A percentile compares a stretch with the other conserved stretches of the same genome.
Evolutionary conservation across 2,329 filamentous ascomycete genomes (phyloP).

Genomic region (Fusarium piperis): DNA sequence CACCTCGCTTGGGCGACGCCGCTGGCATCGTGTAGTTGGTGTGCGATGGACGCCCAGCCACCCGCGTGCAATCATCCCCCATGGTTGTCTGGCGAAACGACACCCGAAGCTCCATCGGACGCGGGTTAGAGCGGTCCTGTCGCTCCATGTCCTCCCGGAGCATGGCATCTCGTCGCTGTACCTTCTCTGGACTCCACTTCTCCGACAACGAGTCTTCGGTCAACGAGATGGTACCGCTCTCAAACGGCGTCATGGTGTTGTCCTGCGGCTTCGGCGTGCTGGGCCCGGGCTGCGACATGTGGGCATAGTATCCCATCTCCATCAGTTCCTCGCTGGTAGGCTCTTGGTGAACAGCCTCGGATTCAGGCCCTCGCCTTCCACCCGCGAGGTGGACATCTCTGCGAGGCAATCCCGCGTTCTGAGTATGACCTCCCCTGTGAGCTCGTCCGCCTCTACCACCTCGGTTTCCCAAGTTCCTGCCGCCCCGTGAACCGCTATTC

Average conservation of each 20-base stretch:
- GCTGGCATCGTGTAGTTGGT: not conserved
- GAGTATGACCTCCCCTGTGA: not conserved
- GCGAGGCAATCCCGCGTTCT: not conserved
- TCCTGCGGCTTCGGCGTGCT: not conserved
- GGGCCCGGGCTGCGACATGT: not conserved
- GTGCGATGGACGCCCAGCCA: not conserved
- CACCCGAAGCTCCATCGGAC: not conserved
- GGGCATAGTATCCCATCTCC: constrained; percentile 21
- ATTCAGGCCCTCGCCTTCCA: not conserved
- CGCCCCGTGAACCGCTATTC: not conserved
- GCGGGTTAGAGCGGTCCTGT: not conserved
- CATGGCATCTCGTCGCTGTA: constrained; percentile 15
- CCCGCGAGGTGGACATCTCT: not conserved
- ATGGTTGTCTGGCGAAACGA: constrained; percentile 1
- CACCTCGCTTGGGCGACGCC: not conserved
- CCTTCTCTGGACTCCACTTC: constrained; percentile 32
- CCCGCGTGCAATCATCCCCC: not conserved
- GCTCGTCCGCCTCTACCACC: not conserved
- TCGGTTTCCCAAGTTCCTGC: not conserved
- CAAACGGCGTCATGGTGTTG: not conserved
- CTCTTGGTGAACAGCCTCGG: constrained; percentile 47
- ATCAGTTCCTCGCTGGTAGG: constrained; percentile 62
- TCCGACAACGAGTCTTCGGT: constrained; percentile 9
- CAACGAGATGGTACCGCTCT: not conserved
- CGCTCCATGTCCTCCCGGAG: not conserved